Evolutionary conservation across 2,329 filamentous ascomycete genomes (phyloP), one percentile per base, ranked within the genome.

Genomic region (Trichoderma atroviride): DNA sequence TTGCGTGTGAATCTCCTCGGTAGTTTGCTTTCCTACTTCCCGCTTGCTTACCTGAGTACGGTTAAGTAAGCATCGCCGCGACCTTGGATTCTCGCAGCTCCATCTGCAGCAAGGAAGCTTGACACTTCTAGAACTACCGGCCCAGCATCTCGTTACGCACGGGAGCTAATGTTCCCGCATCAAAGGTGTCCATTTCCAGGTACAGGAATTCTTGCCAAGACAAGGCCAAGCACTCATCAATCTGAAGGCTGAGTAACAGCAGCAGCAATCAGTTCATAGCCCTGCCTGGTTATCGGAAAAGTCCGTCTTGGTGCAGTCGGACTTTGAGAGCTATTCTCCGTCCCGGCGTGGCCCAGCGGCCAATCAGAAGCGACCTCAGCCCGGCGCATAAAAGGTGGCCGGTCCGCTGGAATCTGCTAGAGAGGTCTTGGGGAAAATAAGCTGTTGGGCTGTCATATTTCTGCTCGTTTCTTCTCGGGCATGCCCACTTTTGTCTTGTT

Each of bases 331-430:
- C 33, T 59, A 67, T 58, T 58, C 55, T 52, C 63, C 63, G 63
- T 35, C 24, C 63, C 40, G 22, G 47, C 29, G 9, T 22, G 29
- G 24, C 14, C 2, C 29, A 27, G 56, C 27, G 19, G 40, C 63
- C 55, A 67, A 67, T 67, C 55, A 59, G 40, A 5, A 2, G 24
- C 35, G 55, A 14, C 22, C 31, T 16, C 47, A 50, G 29, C n/a
- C 63, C 63, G 63, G 55, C 55, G 40, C 37, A 67, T 67, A 67
- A 67, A 67, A 16, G 40, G 47, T 52, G 63, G 55, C 63, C 63
- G 63, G n/a, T 47, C 55, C 63, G 63, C 53, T 57, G 62, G 62
- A 65, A 65, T 47, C 24, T 57, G 10, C 62, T 65, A 33, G 52
- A 64, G 22, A 27, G 6, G 5, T 33, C 53, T n/a, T 16, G 31